phyloP scores from a whole-genome alignment of 768 basidiomycete genomes.

The Gymnopilus dilepis region DNA sequence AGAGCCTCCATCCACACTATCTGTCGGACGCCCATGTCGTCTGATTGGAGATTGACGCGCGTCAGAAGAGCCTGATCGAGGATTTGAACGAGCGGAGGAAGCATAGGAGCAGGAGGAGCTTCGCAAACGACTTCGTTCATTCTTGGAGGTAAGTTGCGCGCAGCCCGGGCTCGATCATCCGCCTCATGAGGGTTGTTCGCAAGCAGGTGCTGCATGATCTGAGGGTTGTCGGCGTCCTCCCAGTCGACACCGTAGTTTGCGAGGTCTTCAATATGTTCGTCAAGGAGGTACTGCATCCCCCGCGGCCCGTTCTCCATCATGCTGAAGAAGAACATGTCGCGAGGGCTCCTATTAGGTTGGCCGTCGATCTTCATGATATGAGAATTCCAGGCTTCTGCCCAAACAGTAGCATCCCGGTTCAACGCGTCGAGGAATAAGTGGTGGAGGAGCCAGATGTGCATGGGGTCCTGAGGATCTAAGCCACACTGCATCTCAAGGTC shows the following conservation, averaged over 20 bases:
- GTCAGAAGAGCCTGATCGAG: not conserved
- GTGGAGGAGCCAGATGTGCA: slow-evolving; percentile 52
- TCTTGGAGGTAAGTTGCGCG: not conserved
- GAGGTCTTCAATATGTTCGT: not conserved
- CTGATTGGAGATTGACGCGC: not conserved
- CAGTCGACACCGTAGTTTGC: not conserved
- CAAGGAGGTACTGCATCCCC: not conserved
- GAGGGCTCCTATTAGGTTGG: slow-evolving; percentile 26
- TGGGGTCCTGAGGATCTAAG: slow-evolving; percentile 33
- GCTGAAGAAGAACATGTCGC: slow-evolving; percentile 37
- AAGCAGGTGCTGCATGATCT: not conserved
- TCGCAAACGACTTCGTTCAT: not conserved
- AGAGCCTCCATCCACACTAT: not conserved
- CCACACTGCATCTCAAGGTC: slow-evolving; percentile 39
- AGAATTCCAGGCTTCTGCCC: slow-evolving; percentile 41
- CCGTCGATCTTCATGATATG: slow-evolving; percentile 32
- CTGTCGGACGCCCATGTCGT: not conserved
- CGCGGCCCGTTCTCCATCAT: slow-evolving; percentile 34
- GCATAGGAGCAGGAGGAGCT: not conserved
- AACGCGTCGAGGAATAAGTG: slow-evolving; percentile 34
- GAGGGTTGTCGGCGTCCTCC: not conserved
- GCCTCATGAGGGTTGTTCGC: not conserved
- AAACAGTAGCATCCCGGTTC: slow-evolving; percentile 25
- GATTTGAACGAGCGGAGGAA: not conserved
- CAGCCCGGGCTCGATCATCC: not conserved